phyloP scores from a whole-genome alignment of 768 basidiomycete genomes.

The Lentinula aciculospora region DNA sequence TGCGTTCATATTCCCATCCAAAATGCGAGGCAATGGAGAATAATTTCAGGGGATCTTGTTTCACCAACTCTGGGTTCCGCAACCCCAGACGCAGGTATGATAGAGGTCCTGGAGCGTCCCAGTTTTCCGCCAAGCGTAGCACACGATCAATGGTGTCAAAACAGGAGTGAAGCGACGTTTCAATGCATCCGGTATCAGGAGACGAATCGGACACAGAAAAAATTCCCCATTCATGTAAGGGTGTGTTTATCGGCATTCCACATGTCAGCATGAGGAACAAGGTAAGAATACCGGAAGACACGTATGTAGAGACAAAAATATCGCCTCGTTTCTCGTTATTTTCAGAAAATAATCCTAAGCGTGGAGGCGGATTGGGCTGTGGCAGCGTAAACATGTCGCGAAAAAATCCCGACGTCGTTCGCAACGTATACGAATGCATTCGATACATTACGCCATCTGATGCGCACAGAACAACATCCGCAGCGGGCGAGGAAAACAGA shows the following conservation, averaged over 20 bases:
- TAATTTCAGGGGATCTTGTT: slow-evolving; percentile 39
- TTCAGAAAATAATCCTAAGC: background rate
- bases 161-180: slow-evolving; percentile 34
- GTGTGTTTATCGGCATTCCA: background rate
- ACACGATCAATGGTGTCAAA: slow-evolving; percentile 51
- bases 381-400: slow-evolving; percentile 46
- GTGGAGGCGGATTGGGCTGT: slow-evolving; percentile 11
- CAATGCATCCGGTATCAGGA: slow-evolving; percentile 12
- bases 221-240: background rate
- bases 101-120: slow-evolving; percentile 60
- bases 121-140: slow-evolving; percentile 60
- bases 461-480: slow-evolving; percentile 16
- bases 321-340: background rate
- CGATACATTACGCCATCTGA: slow-evolving; percentile 35
- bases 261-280: slow-evolving; percentile 5
- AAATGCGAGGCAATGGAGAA: slow-evolving; percentile 57
- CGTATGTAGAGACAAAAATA: slow-evolving; percentile 1
- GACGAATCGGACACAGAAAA: background rate
- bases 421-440: slow-evolving; percentile 43
- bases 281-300: slow-evolving; percentile 2
- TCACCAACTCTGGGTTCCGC: slow-evolving; percentile 39
- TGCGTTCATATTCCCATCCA: slow-evolving; percentile 54
- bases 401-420: slow-evolving; percentile 48
- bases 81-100: slow-evolving; percentile 50
- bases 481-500: slow-evolving; percentile 12